Base-by-base conservation (phyloP, 352 stramenopile species). In the Blastocystis hominis region DNA sequence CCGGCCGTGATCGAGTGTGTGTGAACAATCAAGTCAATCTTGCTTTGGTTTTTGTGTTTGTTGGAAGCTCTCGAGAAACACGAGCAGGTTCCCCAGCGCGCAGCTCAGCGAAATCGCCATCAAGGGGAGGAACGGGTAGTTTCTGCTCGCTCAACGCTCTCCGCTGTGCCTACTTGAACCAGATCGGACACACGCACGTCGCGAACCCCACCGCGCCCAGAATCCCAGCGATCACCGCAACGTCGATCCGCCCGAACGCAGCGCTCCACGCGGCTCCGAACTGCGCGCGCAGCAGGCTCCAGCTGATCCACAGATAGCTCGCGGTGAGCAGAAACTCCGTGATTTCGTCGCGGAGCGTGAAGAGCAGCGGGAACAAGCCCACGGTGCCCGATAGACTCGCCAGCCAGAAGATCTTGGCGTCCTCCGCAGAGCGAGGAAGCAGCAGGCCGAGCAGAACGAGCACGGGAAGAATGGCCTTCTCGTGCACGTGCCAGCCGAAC, bases 401-500 rank as follows among this genome's bases (percentile, higher is more conserved):
- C 72, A 95, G 92, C 42, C 92, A 90, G 75, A 94, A 95, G 55
- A 95, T 88, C n/a, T 92, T 90, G 90, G 94, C 94, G 77, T 94
- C 93, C 47, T 92, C 90, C 44, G 93, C 92, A 89, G 91, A 94
- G 63, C 95, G 91, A 63, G 91, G 90, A 30, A 92, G 90, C 86
- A 94, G 90, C 42, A 95, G 89, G 2, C 55, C 61, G 76, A 15
- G 34, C 20, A 88, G 62, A 15, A 89, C 36, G n/a, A 89, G 17
- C 17, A 64, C 62, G 36, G 81, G 59, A 34, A 99, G 91, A 64
- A 98, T 97, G 7, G 96, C 95, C 90, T 99, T 99, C 92, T 99
- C 96, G 89, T 99, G 96, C n/a, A 99, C 96, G 91, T 99, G 96
- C 89, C 97, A 99, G 30, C 95, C 95, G 34, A 98, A 89, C 90